phyloP scores from a whole-genome alignment of 768 basidiomycete genomes.

The Tricholoma matsutake region DNA sequence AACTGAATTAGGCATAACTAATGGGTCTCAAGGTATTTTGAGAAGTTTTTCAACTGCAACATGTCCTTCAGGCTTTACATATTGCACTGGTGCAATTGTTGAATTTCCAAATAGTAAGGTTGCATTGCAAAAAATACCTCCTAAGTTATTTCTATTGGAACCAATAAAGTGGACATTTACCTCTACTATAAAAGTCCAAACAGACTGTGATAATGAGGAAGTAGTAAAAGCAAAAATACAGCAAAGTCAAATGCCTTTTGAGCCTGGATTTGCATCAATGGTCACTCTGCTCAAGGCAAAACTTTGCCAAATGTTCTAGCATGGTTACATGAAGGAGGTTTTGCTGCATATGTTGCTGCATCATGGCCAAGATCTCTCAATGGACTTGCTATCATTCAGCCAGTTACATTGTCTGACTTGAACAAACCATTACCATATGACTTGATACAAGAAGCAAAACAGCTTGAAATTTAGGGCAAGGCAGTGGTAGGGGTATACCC shows the following conservation, averaged over 20 bases:
- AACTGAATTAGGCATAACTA: conserved; percentile 27
- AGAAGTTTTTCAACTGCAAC: conserved; percentile 16
- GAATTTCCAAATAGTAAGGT: conserved; percentile 16
- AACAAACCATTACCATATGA: not conserved
- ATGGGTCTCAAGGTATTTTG: conserved; percentile 27
- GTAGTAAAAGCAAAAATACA: not conserved
- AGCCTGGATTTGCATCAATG: too few species aligned
- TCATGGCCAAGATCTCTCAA: not conserved
- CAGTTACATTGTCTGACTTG: not conserved
- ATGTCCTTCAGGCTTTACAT: not conserved
- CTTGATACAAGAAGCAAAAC: not conserved
- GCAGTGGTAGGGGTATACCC: too few species aligned
- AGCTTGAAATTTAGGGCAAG: too few species aligned
- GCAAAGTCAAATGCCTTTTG: not conserved
- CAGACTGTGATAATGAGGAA: not conserved
- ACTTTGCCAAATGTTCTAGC: not conserved
- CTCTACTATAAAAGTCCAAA: not conserved
- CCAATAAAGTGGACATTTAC: not conserved
- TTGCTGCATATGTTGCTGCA: not conserved
- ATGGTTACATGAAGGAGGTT: too few species aligned
- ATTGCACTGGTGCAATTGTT: conserved; percentile 3
- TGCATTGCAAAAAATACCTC: not conserved
- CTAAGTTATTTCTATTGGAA: not conserved
- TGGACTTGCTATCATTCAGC: not conserved
- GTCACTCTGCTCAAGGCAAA: not conserved